Percentiles rank a stretch among this genome's conserved stretches.
Conservation (phyloP, 306 rosid genomes). For the Trifolium dubium region DNA sequence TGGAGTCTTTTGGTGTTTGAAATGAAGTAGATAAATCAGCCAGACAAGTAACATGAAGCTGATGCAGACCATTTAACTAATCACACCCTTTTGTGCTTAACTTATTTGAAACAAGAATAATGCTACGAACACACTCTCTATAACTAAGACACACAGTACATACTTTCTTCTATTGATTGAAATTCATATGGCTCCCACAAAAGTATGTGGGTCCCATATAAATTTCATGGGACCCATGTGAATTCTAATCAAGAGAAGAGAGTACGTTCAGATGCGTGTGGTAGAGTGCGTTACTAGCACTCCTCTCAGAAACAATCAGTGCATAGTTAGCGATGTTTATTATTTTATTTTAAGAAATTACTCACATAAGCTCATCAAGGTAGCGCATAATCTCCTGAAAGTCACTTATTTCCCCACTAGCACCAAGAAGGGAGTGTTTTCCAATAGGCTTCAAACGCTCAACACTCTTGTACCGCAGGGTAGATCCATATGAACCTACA, state of each 20-base stretch:
- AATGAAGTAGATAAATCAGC: neutral
- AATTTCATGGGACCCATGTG: too few relatives aligned
- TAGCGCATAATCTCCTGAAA: slow-evolving; percentile 80
- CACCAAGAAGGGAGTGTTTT: slow-evolving; percentile 91
- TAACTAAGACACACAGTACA: too few relatives aligned
- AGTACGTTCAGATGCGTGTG: too few relatives aligned
- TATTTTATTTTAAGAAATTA: neutral
- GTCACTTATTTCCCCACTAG: slow-evolving; percentile 96
- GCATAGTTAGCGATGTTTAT: slow-evolving; percentile 27
- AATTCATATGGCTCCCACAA: too few relatives aligned
- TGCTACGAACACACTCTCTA: too few relatives aligned
- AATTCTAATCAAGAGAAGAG: too few relatives aligned
- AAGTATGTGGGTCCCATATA: too few relatives aligned
- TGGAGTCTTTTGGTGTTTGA: neutral
- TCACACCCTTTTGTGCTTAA: slow-evolving; percentile 14
- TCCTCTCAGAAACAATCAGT: slow-evolving; percentile 6
- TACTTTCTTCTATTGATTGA: too few relatives aligned
- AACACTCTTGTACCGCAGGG: slow-evolving; percentile 88
- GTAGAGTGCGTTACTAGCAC: too few relatives aligned
- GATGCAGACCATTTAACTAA: slow-evolving; percentile 13
- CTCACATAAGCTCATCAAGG: slow-evolving; percentile 92
- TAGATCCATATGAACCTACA: slow-evolving; percentile 95
- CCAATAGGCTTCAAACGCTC: slow-evolving; percentile 86
- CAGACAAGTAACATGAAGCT: slow-evolving; percentile 15
- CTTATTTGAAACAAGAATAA: slow-evolving; percentile 14